Evolutionary conservation across 208 protist genomes (phyloP).

Genomic region (Perkinsela sp.): DNA sequence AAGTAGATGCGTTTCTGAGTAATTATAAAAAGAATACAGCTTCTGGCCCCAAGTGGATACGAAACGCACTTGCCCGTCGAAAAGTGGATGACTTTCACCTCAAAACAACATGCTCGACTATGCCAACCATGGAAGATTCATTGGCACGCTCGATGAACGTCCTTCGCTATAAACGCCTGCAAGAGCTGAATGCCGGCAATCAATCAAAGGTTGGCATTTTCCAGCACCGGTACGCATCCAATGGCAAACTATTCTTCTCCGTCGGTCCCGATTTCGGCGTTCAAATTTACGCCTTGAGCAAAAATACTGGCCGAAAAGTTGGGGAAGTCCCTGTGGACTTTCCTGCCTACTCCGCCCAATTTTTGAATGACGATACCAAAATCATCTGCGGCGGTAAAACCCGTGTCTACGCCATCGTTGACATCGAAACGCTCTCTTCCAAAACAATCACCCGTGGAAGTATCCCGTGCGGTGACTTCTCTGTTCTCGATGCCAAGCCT

Average conservation of each 20-base stretch:
- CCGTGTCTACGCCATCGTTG: background rate
- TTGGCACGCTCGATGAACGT: background rate
- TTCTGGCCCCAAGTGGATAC: background rate
- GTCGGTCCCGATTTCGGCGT: background rate
- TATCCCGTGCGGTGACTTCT: background rate
- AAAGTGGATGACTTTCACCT: no score
- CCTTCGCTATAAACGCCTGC: background rate
- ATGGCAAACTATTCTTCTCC: background rate
- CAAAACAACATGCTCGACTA: no score
- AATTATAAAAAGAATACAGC: background rate
- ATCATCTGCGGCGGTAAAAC: background rate
- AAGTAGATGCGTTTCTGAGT: no score
- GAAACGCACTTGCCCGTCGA: background rate
- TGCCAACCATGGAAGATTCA: background rate
- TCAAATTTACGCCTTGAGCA: background rate
- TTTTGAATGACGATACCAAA: background rate
- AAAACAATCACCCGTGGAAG: background rate
- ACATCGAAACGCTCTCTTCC: background rate
- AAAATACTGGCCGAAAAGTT: background rate
- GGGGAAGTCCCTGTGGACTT: background rate
- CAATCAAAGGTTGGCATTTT: background rate
- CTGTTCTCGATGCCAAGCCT: background rate
- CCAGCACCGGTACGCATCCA: background rate
- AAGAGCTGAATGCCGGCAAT: background rate
- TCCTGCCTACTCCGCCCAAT: background rate